Base-by-base conservation (phyloP, 2,329 filamentous ascomycete genomes). In the Leptographium lundbergii region DNA sequence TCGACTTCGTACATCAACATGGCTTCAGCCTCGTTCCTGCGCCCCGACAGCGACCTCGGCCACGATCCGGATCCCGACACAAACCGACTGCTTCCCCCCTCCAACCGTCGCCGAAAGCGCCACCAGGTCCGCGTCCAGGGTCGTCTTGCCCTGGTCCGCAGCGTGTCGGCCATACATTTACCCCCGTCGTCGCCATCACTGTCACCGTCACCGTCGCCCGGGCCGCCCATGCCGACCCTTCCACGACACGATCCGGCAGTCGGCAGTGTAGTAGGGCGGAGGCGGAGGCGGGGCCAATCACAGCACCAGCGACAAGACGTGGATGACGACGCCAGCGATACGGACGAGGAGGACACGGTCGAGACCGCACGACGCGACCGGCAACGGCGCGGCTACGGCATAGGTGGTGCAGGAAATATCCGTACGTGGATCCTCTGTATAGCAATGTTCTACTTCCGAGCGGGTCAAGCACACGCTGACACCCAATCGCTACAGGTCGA, bases 391-490 rank as follows among this genome's bases (percentile, higher is more conserved):
- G 69, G 71, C 3, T 74, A 73, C 57, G 72, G 72, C 19, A 74
- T 74, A 45, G 72, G 72, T 3, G 72, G 72, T 2, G 69, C 67
- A 17, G 71, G 72, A 0, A 74, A 74, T 59, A 74, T 74, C 17
- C 67, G 71, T 73, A 59, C 63, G 71, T 69, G n/a, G 22, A 19
- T 65, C 64, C 34, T 52, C 61, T 39, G 59, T 60, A 34, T 34
- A 34, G 10, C 7, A 34, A 4, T 34, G 32, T 34, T 11, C 9
- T 34, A 6, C 56, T 57, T 19, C 42, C 34, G n/a, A 22, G 42
- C 39, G 39, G 42, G n/a, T 9, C 42, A 6, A 9, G 42, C 42
- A 47, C 9, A 47, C 9, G 24, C 22, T 50, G 24, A 50, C 47
- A 14, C 4, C 24, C 47, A 13, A 9, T 50, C n/a, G 10, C 47